Conservation (phyloP, 2,329 filamentous ascomycete genomes). For the Pseudogymnoascus sp. region DNA sequence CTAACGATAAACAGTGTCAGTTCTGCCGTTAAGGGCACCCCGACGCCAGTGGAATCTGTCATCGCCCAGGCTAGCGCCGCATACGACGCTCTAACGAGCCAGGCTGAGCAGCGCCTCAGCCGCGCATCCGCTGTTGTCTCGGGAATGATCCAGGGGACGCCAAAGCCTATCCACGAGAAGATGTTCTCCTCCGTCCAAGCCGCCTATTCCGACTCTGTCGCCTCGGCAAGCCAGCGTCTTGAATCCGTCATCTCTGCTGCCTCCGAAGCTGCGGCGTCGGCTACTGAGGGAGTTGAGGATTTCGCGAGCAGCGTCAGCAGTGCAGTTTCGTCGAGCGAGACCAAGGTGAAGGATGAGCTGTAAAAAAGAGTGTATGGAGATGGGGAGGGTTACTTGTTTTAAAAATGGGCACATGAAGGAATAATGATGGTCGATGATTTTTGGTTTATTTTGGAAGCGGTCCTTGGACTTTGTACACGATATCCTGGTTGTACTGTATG, state of each 20-base stretch:
- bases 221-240: conserved; percentile 54
- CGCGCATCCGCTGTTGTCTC: conserved; percentile 63
- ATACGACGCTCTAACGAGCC: conserved; percentile 59
- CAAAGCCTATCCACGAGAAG: conserved; percentile 63
- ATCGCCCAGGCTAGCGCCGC: conserved; percentile 42
- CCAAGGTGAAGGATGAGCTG: conserved; percentile 36
- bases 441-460: conserved; percentile 12
- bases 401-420: conserved; percentile 9
- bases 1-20: conserved; percentile 39
- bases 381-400: not conserved
- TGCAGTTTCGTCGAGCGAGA: conserved; percentile 36
- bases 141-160: conserved; percentile 60
- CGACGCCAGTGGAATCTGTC: conserved; percentile 49
- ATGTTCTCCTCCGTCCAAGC: conserved; percentile 62
- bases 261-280: conserved; percentile 47
- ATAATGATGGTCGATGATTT: conserved; percentile 10
- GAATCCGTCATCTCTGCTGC: conserved; percentile 50
- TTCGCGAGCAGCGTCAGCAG: conserved; percentile 41
- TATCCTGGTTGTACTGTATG: conserved; percentile 11
- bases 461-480: conserved; percentile 12
- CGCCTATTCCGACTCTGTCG: conserved; percentile 61
- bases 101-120: conserved; percentile 62
- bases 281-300: conserved; percentile 40
- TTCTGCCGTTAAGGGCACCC: conserved; percentile 58
- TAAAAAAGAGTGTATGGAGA: not conserved